A percentile compares a stretch with the other conserved stretches of the same genome.
These are phyloP conservation scores for Garcia nutans DNA, from an alignment of 345 rosid species.

Conservation along the genomic window DNA sequence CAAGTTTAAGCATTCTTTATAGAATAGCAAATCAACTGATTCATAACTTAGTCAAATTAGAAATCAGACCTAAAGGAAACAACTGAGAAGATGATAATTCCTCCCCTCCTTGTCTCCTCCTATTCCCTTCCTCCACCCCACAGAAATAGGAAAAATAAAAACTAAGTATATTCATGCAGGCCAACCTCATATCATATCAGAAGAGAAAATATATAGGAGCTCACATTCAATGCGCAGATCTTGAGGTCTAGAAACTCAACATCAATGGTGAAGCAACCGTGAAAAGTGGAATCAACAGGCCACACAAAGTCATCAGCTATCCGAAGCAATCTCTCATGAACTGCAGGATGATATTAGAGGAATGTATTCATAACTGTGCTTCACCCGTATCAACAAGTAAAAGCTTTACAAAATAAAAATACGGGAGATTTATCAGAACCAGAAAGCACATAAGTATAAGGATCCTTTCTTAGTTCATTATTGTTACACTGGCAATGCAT, in stretches of 20 bases:
- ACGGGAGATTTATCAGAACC: not conserved
- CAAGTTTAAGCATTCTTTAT: conserved; percentile 15
- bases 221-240: conserved; percentile 63
- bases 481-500: not conserved
- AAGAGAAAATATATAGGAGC: conserved; percentile 27
- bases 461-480: not conserved
- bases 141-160: not conserved
- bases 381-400: not conserved
- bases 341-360: conserved; percentile 41
- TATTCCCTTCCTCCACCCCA: not conserved
- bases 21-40: conserved; percentile 16
- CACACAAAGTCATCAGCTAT: conserved; percentile 75
- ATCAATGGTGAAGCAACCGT: conserved; percentile 74
- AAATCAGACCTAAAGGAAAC: conserved; percentile 54
- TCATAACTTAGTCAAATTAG: conserved; percentile 21
- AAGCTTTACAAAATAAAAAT: not conserved
- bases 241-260: conserved; percentile 94
- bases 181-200: not conserved
- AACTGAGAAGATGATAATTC: not conserved
- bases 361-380: conserved; percentile 2
- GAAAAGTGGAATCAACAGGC: conserved; percentile 66
- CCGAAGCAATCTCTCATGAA: conserved; percentile 67
- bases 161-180: not conserved
- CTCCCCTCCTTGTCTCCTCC: not conserved
- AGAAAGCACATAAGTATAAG: not conserved